Evolutionary conservation across 306 rosid species (phyloP).

Genomic region (Alnus glutinosa): DNA sequence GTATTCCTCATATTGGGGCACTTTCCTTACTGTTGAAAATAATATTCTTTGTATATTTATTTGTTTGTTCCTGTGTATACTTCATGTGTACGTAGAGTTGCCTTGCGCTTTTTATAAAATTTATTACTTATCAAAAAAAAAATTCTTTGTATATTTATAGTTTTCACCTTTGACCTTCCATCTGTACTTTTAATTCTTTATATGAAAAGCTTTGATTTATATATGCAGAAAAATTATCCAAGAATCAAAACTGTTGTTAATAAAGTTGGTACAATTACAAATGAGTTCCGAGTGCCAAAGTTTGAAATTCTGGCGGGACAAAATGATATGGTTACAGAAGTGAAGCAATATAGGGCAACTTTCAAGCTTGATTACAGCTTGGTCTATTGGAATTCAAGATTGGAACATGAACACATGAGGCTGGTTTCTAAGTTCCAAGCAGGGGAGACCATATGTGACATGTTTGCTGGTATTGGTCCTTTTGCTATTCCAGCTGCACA

Average conservation of each 20-base stretch:
- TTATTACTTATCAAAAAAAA: neutral
- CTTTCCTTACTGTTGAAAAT: neutral
- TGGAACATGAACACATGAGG: conserved; percentile 92
- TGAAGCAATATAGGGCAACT: conserved; percentile 90
- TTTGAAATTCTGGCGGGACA: conserved; percentile 87
- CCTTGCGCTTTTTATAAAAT: too few relatives aligned
- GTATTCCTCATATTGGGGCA: neutral
- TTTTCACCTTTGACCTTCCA: neutral
- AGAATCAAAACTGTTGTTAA: conserved; percentile 88
- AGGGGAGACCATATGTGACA: conserved; percentile 83
- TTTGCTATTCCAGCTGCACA: conserved; percentile 96
- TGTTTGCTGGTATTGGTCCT: conserved; percentile 98
- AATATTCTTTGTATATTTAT: conserved; percentile 16
- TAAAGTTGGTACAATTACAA: conserved; percentile 86
- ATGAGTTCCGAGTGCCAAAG: conserved; percentile 89
- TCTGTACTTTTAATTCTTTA: neutral
- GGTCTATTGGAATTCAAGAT: conserved; percentile 97
- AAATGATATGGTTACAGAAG: conserved; percentile 77
- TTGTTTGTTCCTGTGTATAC: too few relatives aligned
- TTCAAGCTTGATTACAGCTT: conserved; percentile 88
- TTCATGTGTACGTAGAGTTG: too few relatives aligned
- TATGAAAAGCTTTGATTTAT: conserved; percentile 13
- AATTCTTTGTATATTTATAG: conserved; percentile 15
- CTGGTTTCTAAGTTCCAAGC: conserved; percentile 76
- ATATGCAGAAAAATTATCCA: conserved; percentile 84